These are phyloP conservation scores for Babesia bigemina DNA, from an alignment of 169 alveolate genomes.

Conservation along the genomic window DNA sequence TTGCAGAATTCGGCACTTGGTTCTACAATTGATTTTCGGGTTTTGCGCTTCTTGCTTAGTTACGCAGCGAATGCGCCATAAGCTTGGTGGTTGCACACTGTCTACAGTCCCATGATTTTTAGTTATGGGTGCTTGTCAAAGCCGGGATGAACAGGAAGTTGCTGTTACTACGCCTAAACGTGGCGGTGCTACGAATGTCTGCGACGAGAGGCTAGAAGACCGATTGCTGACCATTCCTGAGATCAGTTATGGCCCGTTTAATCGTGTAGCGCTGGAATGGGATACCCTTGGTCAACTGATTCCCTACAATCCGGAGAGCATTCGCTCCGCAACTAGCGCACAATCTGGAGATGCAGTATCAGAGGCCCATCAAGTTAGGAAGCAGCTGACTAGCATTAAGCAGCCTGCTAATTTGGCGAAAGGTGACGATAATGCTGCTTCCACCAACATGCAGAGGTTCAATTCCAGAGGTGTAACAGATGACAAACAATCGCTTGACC, in stretches of 20 bases:
- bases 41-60: no score
- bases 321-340: background rate
- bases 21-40: no score
- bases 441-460: background rate
- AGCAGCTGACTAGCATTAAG: slow-evolving; percentile 20
- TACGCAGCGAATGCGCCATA: no score
- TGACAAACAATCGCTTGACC: slow-evolving; percentile 7
- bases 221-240: slow-evolving; percentile 11
- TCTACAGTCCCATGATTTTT: slow-evolving; percentile 10
- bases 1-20: no score
- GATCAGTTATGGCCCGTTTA: slow-evolving; percentile 10
- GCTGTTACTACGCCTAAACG: slow-evolving; percentile 15
- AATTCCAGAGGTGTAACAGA: background rate
- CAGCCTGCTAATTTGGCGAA: slow-evolving; percentile 13
- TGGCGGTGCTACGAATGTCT: background rate
- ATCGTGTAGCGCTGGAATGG: slow-evolving; percentile 23
- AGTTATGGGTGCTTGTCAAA: slow-evolving; percentile 28
- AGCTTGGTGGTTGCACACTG: background rate
- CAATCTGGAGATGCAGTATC: background rate
- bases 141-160: background rate
- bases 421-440: slow-evolving; percentile 2
- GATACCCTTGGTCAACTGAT: slow-evolving; percentile 28
- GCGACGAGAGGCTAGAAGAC: slow-evolving; percentile 20
- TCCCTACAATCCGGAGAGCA: slow-evolving; percentile 13
- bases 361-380: slow-evolving; percentile 2